These are phyloP conservation scores for Erythrobasidium yunnanense DNA, from an alignment of 768 basidiomycete species.

Conservation along the genomic window DNA sequence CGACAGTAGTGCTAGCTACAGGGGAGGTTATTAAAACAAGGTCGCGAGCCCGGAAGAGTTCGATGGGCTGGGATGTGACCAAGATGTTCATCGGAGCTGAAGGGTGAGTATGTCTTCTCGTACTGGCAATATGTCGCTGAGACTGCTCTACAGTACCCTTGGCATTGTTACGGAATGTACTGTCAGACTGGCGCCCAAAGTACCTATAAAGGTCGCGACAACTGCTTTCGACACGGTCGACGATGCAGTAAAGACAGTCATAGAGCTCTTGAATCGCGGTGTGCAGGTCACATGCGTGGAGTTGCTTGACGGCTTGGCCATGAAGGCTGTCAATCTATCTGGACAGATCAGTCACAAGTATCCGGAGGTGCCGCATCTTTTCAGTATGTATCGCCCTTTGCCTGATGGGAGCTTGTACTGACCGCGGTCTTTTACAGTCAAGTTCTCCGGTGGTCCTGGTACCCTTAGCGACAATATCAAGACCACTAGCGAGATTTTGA, in stretches of 20 bases:
- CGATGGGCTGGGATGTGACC: constrained; percentile 63
- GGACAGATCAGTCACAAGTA: constrained; percentile 6
- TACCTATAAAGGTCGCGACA: constrained; percentile 78
- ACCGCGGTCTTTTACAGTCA: constrained; percentile 62
- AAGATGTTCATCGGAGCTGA: constrained; percentile 38
- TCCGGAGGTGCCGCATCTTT: constrained; percentile 21
- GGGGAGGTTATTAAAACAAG: constrained; percentile 87
- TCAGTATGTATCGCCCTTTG: constrained; percentile 3
- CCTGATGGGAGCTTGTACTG: not conserved
- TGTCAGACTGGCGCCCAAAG: constrained; percentile 62
- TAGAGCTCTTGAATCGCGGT: constrained; percentile 66
- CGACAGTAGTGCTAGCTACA: constrained; percentile 80
- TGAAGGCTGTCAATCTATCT: constrained; percentile 23
- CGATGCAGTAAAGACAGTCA: constrained; percentile 65
- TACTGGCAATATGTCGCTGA: not conserved
- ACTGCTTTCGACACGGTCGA: constrained; percentile 73
- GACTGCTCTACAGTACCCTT: constrained; percentile 51
- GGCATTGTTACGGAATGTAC: constrained; percentile 86
- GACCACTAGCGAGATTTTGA: constrained; percentile 46
- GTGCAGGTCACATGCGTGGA: constrained; percentile 73
- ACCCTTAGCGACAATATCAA: constrained; percentile 50
- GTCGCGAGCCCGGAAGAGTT: constrained; percentile 54
- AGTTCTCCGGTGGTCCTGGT: constrained; percentile 65
- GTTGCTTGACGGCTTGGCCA: constrained; percentile 62
- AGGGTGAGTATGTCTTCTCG: constrained; percentile 52